Evolutionary conservation across 2,329 filamentous ascomycete species (phyloP).

Genomic region (Myriosclerotinia scirpicola): DNA sequence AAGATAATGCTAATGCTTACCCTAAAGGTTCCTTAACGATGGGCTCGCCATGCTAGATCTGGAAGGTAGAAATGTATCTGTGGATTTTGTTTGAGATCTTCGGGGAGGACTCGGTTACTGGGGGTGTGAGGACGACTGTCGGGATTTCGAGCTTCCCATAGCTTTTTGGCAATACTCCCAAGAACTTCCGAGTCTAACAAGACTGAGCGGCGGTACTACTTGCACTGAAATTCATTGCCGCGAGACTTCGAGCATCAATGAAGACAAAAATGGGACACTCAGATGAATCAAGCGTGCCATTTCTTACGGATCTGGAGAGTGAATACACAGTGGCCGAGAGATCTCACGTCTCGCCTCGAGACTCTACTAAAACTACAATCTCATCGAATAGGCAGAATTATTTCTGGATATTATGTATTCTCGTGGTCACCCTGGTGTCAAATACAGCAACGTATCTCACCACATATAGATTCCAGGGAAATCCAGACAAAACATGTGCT

Average conservation of each 20-base stretch:
- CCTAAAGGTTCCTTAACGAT: background rate
- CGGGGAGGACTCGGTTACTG: background rate
- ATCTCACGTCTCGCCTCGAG: background rate
- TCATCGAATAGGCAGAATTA: background rate
- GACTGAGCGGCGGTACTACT: background rate
- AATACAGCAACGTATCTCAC: slow-evolving; percentile 1
- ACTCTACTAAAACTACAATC: background rate
- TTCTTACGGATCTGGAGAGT: slow-evolving; percentile 1
- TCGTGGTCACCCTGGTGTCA: background rate
- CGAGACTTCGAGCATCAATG: background rate
- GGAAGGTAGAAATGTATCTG: slow-evolving; percentile 2
- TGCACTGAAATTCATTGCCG: background rate
- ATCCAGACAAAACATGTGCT: slow-evolving; percentile 5
- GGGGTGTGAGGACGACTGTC: background rate
- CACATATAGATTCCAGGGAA: background rate
- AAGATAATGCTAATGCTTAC: background rate
- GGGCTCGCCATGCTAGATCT: background rate
- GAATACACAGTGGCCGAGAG: background rate
- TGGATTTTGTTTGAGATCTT: background rate
- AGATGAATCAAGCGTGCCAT: slow-evolving; percentile 19
- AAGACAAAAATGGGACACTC: background rate
- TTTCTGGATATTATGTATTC: slow-evolving; percentile 10
- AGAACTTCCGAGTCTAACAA: background rate
- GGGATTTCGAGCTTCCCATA: slow-evolving; percentile 1
- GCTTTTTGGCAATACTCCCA: background rate